A percentile compares a stretch with the other conserved stretches of the same genome.
Conservation (phyloP, 139 green algal genomes). For the Coelastrella sp. region DNA sequence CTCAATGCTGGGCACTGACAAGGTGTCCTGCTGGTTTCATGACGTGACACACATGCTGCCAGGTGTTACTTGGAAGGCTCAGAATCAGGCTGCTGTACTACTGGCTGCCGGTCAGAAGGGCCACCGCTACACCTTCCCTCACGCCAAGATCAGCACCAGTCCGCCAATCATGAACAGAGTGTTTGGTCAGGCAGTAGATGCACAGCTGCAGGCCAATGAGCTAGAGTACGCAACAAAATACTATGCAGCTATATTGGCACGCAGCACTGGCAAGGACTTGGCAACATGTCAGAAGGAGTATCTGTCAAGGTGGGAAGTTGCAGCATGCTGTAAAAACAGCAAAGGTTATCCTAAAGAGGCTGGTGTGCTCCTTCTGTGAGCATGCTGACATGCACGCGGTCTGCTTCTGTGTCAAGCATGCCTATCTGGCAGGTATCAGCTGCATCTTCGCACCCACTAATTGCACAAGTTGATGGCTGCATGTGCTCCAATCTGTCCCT, state of each 20-base stretch:
- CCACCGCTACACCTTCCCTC: conserved; percentile 72
- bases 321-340: too few relatives aligned
- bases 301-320: conserved; percentile 58
- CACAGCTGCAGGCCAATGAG: conserved; percentile 72
- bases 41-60: neutral
- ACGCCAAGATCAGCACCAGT: conserved; percentile 64
- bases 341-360: too few relatives aligned
- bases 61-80: conserved; percentile 71
- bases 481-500: too few relatives aligned
- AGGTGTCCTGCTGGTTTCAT: too few relatives aligned
- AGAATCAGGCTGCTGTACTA: conserved; percentile 76
- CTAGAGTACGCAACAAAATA: conserved; percentile 75
- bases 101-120: conserved; percentile 67
- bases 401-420: too few relatives aligned
- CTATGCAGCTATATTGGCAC: conserved; percentile 73
- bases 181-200: conserved; percentile 71
- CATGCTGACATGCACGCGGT: too few relatives aligned
- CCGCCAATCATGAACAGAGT: conserved; percentile 70
- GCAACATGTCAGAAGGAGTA: conserved; percentile 70
- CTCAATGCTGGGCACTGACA: too few relatives aligned
- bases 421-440: too few relatives aligned
- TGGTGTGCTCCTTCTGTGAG: too few relatives aligned
- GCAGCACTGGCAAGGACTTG: conserved; percentile 70
- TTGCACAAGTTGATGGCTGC: too few relatives aligned
- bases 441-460: too few relatives aligned